Conservation (phyloP, 768 basidiomycete species). For the Lactarius deliciosus region DNA sequence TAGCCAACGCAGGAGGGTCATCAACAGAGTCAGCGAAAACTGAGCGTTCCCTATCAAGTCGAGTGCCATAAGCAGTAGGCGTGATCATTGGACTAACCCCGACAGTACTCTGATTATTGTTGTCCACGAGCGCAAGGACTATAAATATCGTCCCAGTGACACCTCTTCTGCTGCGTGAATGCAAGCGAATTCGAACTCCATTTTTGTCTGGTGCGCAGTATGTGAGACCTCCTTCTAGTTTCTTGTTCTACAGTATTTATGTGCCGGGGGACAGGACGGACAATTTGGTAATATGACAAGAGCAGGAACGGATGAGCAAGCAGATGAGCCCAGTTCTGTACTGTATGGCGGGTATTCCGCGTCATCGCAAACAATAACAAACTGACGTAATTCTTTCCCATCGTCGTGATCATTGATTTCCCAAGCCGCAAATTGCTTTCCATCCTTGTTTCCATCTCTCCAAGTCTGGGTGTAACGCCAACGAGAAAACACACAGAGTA, state of each 20-base stretch:
- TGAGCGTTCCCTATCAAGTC: not conserved
- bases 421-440: no score
- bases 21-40: not conserved
- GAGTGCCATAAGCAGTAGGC: not conserved
- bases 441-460: no score
- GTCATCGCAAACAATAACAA: no score
- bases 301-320: no score
- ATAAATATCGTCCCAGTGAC: not conserved
- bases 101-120: not conserved
- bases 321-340: no score
- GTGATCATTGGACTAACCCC: not conserved
- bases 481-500: no score
- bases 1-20: not conserved
- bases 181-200: not conserved
- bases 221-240: not conserved
- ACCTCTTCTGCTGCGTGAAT: not conserved
- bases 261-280: not conserved
- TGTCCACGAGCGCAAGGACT: not conserved
- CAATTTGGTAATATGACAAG: not conserved
- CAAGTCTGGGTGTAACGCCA: no score
- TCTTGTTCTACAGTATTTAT: not conserved
- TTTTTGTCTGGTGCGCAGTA: not conserved
- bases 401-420: no score
- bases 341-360: no score
- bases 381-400: no score